Evolutionary conservation across 768 basidiomycete species (phyloP), one percentile per base, ranked within the genome.

Genomic region (Trametes meyenii): DNA sequence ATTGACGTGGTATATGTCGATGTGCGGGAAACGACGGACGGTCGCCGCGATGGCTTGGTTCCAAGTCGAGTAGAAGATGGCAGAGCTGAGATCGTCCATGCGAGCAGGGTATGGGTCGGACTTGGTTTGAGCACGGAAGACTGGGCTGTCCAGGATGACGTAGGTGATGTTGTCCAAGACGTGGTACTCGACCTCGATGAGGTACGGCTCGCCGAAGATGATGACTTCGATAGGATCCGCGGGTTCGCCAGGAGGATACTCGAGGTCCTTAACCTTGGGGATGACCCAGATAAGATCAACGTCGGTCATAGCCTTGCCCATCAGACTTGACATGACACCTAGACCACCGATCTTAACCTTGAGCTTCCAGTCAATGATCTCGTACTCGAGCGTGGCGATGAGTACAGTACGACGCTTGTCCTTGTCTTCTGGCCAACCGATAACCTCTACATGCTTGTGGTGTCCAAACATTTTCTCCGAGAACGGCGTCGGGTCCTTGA

Each of bases 251-350:
- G 86, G 82, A 33, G 95, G 95, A 70, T 97, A 97, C 50, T 96
- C 94, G 13, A 97, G 65, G 69, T 96, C 95, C 76, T 94, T 94
- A 67, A 97, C 95, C 72, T 97, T 97, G 46, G 95, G 95, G 17
- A 96, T 72, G 50, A 97, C 88, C 95, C 95, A 97, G 58, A 97
- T 79, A 46, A 97, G 78, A 72, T 96, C 95, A 55, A 96, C 95
- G 71, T 97, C 95, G 49, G 90, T 92, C 95, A 97, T 97, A 5
- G 95, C 94, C 75, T 96, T 97, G 65, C 95, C 95, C 95, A 97
- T 97, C 38, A 97, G 79, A 74, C 89, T 89, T 3, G 95, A 96
- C 95, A 97, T 97, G 78, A 96, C 95, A 81, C 95, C 95, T 19
- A 97, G 82, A 75, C 95, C 95, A 77, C 95, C 95, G 65, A 96